phyloP scores from a whole-genome alignment of 306 rosid species.

The Parietaria judaica region DNA sequence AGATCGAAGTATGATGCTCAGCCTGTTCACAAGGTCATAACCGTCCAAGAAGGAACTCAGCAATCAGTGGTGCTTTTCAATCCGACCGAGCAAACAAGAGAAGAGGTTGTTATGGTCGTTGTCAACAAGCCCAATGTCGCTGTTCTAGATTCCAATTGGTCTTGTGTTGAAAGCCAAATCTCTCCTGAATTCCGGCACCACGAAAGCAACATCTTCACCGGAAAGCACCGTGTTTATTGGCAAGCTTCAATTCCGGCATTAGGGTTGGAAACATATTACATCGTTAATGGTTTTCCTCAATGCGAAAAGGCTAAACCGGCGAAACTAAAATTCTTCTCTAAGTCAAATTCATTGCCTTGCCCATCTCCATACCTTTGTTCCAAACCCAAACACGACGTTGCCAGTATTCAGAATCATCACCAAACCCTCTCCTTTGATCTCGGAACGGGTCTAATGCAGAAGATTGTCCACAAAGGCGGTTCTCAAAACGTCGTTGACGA shows the following conservation, averaged over 20 bases:
- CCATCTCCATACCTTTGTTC: constrained; percentile 70
- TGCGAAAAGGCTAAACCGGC: constrained; percentile 79
- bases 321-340: constrained; percentile 50
- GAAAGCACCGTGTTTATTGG: constrained; percentile 85
- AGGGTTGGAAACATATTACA: constrained; percentile 78
- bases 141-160: constrained; percentile 70
- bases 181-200: constrained; percentile 79
- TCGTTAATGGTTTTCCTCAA: constrained; percentile 47
- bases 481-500: constrained; percentile 48
- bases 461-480: constrained; percentile 36
- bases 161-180: constrained; percentile 74
- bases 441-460: constrained; percentile 66
- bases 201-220: constrained; percentile 59
- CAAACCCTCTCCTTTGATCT: constrained; percentile 68
- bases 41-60: constrained; percentile 49
- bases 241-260: constrained; percentile 69
- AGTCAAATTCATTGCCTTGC: constrained; percentile 43
- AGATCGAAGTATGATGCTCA: constrained; percentile 89
- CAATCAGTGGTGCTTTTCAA: constrained; percentile 63
- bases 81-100: constrained; percentile 83
- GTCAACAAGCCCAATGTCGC: constrained; percentile 67
- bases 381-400: constrained; percentile 35
- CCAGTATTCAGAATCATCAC: constrained; percentile 63
- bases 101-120: constrained; percentile 76
- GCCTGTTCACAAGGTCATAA: constrained; percentile 63